Base-by-base conservation (phyloP, 2,329 filamentous ascomycete species). In the Aspergillus sergii region DNA sequence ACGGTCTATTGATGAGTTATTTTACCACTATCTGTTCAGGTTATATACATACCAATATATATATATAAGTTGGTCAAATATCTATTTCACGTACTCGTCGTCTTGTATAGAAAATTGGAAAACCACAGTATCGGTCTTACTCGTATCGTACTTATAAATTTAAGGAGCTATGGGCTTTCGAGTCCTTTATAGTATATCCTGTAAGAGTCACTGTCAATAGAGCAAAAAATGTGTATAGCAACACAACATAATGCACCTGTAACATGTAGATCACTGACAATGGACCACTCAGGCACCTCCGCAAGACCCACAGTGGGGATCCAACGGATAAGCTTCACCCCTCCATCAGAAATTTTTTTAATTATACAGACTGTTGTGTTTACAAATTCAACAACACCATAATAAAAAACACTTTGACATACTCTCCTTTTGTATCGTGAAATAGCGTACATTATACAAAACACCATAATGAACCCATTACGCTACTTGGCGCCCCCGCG, bases 401-500 rank as follows among this genome's bases (percentile, higher is more conserved):
- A 19, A n/a, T n/a, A n/a, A 41, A n/a, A 41, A 3, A 41, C 4
- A 19, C 6, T 41, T n/a, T n/a, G 39, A 1, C 39, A 41, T 41
- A 19, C 16, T 19, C 2, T 19, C 19, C 8, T 10, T 41, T 41
- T 41, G 4, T 19, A 41, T 41, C 8, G 39, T 41, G 39, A 19
- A 41, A n/a, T 41, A 41, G 39, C 16, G 19, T 41, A 10, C 7
- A 41, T n/a, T 4, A 41, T 19, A 41, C 39, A 41, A 9, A 41
- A 41, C 3, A 41, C 39, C 39, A 48, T 2, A 36, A 66, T 66
- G 64, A 56, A 66, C 23, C 61, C 62, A n/a, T 51, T 66, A 4
- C 64, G 64, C 12, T 66, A 66, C 32, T 53, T 66, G 50, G 64
- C 61, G 32, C 39, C 64, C 28, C 64, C 64, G 1, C 26, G 32